Evolutionary conservation across 495 filamentous ascomycete genomes (phyloP).

Genomic region (Aspergillus biplanus): DNA sequence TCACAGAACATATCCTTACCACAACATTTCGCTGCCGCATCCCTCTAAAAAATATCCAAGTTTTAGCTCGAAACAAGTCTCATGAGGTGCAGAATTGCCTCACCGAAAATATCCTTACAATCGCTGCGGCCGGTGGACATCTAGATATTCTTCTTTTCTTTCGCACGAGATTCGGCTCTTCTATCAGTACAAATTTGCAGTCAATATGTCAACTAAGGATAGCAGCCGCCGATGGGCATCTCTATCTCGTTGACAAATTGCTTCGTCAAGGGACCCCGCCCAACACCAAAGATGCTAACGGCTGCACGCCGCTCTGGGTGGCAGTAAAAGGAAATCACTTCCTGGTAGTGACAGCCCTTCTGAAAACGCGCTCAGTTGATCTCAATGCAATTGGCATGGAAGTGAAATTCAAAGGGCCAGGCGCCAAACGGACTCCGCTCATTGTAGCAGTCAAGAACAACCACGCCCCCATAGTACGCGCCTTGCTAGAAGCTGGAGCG

Average conservation of each 20-base stretch:
- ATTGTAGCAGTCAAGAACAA: background rate
- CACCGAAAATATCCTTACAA: background rate
- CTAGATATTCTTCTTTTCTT: background rate
- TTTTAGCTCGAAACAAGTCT: background rate
- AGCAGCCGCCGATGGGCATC: background rate
- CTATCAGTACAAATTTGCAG: background rate
- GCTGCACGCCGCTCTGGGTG: background rate
- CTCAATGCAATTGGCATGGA: background rate
- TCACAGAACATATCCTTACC: background rate
- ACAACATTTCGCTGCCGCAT: background rate
- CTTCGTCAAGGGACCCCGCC: background rate
- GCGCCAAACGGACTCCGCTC: background rate
- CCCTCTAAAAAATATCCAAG: background rate
- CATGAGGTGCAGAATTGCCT: background rate
- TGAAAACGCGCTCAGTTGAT: background rate
- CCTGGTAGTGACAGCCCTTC: background rate
- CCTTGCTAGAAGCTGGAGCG: background rate
- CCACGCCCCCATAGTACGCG: background rate
- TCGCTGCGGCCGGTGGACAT: background rate
- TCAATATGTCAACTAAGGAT: background rate
- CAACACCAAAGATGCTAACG: background rate
- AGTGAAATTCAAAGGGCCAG: too few species aligned
- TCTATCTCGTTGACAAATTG: background rate
- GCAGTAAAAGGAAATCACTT: background rate
- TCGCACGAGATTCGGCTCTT: background rate